phyloP scores from a whole-genome alignment of 2,329 filamentous ascomycete genomes.

The Fusarium nelsonii region DNA sequence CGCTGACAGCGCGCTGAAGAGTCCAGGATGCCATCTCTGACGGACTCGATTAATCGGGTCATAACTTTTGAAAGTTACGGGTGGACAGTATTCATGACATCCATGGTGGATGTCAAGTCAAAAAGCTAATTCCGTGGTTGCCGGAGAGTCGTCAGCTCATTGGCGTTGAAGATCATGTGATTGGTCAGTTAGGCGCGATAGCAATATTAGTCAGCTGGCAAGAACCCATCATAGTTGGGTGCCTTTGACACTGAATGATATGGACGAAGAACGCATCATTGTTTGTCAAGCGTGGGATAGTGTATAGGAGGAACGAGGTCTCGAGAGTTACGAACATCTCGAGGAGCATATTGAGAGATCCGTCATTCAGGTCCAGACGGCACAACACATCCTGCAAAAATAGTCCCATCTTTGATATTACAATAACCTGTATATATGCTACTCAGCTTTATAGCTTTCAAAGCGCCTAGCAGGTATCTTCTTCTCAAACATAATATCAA shows the following conservation, averaged over 20 bases:
- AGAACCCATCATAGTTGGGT: too few species aligned
- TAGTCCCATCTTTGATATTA: too few species aligned
- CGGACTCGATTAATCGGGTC: conserved; percentile 22
- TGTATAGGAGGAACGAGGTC: too few species aligned
- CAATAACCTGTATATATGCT: background rate
- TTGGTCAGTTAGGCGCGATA: conserved; percentile 5
- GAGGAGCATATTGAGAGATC: too few species aligned
- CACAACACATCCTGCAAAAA: too few species aligned
- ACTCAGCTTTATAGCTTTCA: background rate
- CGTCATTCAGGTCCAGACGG: too few species aligned
- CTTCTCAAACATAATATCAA: conserved; percentile 20
- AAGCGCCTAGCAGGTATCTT: conserved; percentile 8
- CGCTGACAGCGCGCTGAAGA: conserved; percentile 66
- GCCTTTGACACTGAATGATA: too few species aligned
- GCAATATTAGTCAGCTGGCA: background rate
- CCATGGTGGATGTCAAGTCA: conserved; percentile 3
- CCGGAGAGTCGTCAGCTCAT: conserved; percentile 7
- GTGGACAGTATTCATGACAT: conserved; percentile 25
- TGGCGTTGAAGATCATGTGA: conserved; percentile 25
- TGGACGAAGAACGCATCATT: too few species aligned
- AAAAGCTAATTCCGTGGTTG: conserved; percentile 15
- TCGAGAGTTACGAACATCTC: too few species aligned
- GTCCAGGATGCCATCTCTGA: conserved; percentile 49
- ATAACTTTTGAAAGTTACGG: background rate
- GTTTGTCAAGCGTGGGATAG: too few species aligned